phyloP scores from a whole-genome alignment of 2,329 filamentous ascomycete genomes.

The Graphium sp. region DNA sequence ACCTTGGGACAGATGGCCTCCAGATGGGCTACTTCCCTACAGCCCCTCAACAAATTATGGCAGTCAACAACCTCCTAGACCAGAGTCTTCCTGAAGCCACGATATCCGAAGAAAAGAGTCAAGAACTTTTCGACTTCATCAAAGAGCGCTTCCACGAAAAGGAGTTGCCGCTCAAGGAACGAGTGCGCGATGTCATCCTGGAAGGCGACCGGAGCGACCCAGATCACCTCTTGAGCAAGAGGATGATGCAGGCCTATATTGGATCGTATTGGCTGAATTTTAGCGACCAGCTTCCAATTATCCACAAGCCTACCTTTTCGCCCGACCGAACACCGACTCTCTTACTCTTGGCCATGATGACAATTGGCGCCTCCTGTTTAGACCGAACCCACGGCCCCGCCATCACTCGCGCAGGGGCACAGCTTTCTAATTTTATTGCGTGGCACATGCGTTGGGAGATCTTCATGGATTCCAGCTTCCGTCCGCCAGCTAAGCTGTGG shows the following conservation, averaged over 20 bases:
- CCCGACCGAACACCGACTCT: slow-evolving; percentile 75
- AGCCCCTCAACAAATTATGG: slow-evolving; percentile 68
- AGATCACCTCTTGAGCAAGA: slow-evolving; percentile 56
- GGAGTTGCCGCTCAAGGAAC: slow-evolving; percentile 55
- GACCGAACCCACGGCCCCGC: slow-evolving; percentile 65
- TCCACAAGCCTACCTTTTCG: slow-evolving; percentile 87
- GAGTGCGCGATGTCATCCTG: slow-evolving; percentile 60
- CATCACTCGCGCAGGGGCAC: slow-evolving; percentile 58
- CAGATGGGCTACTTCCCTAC: slow-evolving; percentile 39
- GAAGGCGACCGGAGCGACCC: slow-evolving; percentile 58
- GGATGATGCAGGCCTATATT: slow-evolving; percentile 94
- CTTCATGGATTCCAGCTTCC: slow-evolving; percentile 79
- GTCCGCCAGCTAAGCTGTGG: slow-evolving; percentile 88
- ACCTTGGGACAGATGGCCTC: slow-evolving; percentile 27
- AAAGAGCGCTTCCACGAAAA: slow-evolving; percentile 67
- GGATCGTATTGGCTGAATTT: slow-evolving; percentile 91
- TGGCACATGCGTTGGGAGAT: slow-evolving; percentile 94
- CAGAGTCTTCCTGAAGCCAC: slow-evolving; percentile 63
- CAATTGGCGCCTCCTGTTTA: slow-evolving; percentile 77
- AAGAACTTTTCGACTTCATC: slow-evolving; percentile 70
- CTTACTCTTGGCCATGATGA: slow-evolving; percentile 75
- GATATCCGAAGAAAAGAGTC: slow-evolving; percentile 75
- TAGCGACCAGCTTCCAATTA: slow-evolving; percentile 82
- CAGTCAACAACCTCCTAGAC: slow-evolving; percentile 71
- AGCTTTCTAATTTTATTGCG: slow-evolving; percentile 76